These are phyloP conservation scores for Mycena kentingensis DNA, from an alignment of 768 basidiomycete genomes.

Conservation along the genomic window DNA sequence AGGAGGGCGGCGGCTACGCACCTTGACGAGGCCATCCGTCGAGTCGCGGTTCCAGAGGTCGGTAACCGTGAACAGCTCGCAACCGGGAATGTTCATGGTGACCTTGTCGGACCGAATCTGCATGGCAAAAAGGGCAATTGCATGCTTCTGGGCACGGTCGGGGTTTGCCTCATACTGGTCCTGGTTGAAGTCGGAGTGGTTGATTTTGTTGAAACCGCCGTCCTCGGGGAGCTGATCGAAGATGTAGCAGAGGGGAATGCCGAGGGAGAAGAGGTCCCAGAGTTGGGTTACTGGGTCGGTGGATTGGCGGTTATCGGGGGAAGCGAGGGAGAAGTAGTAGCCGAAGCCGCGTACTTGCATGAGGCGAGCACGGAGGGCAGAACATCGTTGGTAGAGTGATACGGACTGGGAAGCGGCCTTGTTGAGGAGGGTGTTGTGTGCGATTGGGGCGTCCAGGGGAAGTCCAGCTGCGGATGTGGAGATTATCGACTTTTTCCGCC, in stretches of 20 bases:
- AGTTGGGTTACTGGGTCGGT: slow-evolving; percentile 93
- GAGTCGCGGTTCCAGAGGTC: slow-evolving; percentile 91
- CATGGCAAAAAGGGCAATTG: slow-evolving; percentile 91
- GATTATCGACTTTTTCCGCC: slow-evolving; percentile 79
- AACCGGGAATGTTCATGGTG: slow-evolving; percentile 60
- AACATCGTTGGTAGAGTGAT: slow-evolving; percentile 92
- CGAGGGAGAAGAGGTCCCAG: slow-evolving; percentile 92
- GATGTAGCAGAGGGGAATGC: slow-evolving; percentile 92
- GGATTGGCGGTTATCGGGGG: slow-evolving; percentile 66
- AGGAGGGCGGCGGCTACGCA: slow-evolving; percentile 35
- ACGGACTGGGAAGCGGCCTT: slow-evolving; percentile 85
- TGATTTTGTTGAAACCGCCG: slow-evolving; percentile 57
- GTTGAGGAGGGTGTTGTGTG: slow-evolving; percentile 86
- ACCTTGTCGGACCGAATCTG: slow-evolving; percentile 70
- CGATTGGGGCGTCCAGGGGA: slow-evolving; percentile 72
- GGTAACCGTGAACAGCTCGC: slow-evolving; percentile 86
- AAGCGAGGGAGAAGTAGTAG: slow-evolving; percentile 65
- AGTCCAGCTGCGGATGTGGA: slow-evolving; percentile 64
- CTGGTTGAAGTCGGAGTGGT: slow-evolving; percentile 67
- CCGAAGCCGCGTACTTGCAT: slow-evolving; percentile 76
- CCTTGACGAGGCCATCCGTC: slow-evolving; percentile 95
- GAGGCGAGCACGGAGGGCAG: slow-evolving; percentile 72
- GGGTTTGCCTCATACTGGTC: slow-evolving; percentile 66
- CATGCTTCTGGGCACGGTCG: slow-evolving; percentile 86
- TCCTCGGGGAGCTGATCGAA: slow-evolving; percentile 85